A percentile compares a stretch with the other conserved stretches of the same genome.
phyloP scores from a whole-genome alignment of 192 early-diverging fungal species.

The Cladochytrium replicatum region DNA sequence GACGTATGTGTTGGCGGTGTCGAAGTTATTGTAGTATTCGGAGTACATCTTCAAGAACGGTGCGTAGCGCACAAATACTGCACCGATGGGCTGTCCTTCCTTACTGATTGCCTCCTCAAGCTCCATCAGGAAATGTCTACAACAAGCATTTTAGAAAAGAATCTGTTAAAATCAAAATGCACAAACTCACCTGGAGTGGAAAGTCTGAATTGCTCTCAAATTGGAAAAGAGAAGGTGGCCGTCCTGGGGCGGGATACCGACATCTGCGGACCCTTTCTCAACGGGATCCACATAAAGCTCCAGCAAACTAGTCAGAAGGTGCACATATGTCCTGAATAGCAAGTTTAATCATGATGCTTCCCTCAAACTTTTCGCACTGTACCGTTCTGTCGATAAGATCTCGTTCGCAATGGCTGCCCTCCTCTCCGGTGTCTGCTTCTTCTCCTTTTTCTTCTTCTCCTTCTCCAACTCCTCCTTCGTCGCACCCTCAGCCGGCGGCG shows the following conservation, averaged over 20 bases:
- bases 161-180: conserved; percentile 4
- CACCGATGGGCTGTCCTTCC: conserved; percentile 53
- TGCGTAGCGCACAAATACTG: conserved; percentile 63
- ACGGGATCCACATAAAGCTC: conserved; percentile 54
- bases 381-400: conserved; percentile 74
- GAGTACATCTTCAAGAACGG: conserved; percentile 79
- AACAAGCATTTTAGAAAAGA: not conserved
- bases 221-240: conserved; percentile 72
- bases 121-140: conserved; percentile 52
- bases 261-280: conserved; percentile 25
- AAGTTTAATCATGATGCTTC: no score
- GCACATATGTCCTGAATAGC: conserved; percentile 75
- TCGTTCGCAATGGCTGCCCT: conserved; percentile 63
- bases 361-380: no score
- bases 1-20: conserved; percentile 55
- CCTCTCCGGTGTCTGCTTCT: conserved; percentile 27
- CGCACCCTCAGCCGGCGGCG: conserved; percentile 24
- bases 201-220: conserved; percentile 61
- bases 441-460: conserved; percentile 16
- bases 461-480: conserved; percentile 22
- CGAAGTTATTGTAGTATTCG: conserved; percentile 76
- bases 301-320: conserved; percentile 62
- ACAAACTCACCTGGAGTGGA: conserved; percentile 48
- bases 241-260: conserved; percentile 30
- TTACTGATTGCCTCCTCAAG: conserved; percentile 28